These are phyloP conservation scores for Castanea mollissima DNA, from an alignment of 306 rosid species.

Conservation along the genomic window DNA sequence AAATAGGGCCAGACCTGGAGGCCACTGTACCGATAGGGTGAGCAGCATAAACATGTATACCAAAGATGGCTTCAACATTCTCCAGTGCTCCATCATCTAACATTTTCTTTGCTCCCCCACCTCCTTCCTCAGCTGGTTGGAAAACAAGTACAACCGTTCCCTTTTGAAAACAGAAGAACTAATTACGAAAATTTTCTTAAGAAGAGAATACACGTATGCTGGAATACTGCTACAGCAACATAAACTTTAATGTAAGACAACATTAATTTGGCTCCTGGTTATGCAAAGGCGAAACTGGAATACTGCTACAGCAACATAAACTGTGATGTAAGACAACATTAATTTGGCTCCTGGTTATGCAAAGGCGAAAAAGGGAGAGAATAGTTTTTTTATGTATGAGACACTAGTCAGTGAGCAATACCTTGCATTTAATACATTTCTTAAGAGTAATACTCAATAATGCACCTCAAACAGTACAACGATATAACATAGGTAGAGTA, in stretches of 20 bases:
- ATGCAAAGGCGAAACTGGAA: background rate
- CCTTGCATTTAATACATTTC: background rate
- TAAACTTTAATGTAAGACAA: background rate
- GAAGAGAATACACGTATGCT: background rate
- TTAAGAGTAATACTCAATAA: background rate
- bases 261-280: background rate
- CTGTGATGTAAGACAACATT: background rate
- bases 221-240: background rate
- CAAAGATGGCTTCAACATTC: slow-evolving; percentile 70
- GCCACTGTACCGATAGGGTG: slow-evolving; percentile 55
- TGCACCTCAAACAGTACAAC: background rate
- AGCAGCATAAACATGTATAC: slow-evolving; percentile 40
- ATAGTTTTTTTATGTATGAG: too few species aligned
- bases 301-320: background rate
- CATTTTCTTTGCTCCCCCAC: slow-evolving; percentile 77
- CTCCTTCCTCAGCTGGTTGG: slow-evolving; percentile 98
- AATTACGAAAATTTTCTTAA: background rate
- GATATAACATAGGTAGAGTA: background rate
- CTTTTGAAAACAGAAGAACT: slow-evolving; percentile 25
- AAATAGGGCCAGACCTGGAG: slow-evolving; percentile 61
- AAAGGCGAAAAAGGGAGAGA: background rate
- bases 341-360: background rate
- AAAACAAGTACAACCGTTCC: slow-evolving; percentile 90
- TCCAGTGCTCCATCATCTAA: slow-evolving; percentile 60
- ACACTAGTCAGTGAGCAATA: background rate